Evolutionary conservation across 257 asterid species (phyloP), one percentile per base, ranked within the genome.

Genomic region (Solanum appendiculatum): DNA sequence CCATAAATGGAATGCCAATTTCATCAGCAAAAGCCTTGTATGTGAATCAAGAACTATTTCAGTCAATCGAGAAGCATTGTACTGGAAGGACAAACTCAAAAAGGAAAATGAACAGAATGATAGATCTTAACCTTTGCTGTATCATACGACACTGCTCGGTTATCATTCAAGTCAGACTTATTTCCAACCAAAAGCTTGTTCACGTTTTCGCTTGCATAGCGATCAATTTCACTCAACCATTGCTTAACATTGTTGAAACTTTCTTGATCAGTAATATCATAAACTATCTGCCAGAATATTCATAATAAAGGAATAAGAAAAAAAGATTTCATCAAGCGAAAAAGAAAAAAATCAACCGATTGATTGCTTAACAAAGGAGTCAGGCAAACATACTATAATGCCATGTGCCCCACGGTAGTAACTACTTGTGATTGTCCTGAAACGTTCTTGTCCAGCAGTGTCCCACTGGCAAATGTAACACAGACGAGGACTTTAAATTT

Each of bases 341-440:
- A 58, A 64, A 23, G 51, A 7, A 25, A 69, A 40, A 77, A 2
- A n/a, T n/a, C 36, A 42, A 42, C 23, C 20, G 16, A 29, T 21
- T 29, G 70, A 27, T 69, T 85, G 78, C n/a, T 68, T 73, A 18
- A 69, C 51, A 27, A 82, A 33, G 27, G 86, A 68, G 58, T 78
- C 31, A 11, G n/a, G 51, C 63, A 42, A 72, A 89, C 95, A 81
- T 89, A 95, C 98, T 85, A 95, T 95, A 77, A 95, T 95, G 90
- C 98, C 98, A 89, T 95, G 98, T 34, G 98, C 98, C 87, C 98
- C 98, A 25, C 98, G 97, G 90, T 95, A 95, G 91, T 95, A 95
- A 93, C 98, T 94, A 89, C 98, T 95, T 82, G 98, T 95, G 80
- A 94, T 95, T 23, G 98, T 95, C 89, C 98, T 90, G 91, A 95